Percentiles rank a stretch among this genome's conserved stretches.
Conservation (phyloP, 371 early-diverging fungal genomes). For the Basidiobolus meristosporus region DNA sequence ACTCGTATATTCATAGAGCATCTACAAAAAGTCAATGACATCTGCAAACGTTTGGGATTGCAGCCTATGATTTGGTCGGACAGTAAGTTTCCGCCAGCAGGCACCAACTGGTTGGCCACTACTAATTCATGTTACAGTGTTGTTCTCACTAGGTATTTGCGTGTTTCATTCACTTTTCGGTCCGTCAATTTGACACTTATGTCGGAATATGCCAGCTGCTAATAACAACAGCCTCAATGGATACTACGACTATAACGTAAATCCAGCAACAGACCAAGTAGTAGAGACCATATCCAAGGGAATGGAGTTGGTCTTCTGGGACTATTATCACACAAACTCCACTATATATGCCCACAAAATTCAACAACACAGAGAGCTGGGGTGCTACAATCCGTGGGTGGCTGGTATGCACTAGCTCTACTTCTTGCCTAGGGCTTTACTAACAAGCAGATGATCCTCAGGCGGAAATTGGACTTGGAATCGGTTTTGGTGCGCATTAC, state of each 20-base stretch:
- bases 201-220: slow-evolving; percentile 26
- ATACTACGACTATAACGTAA: slow-evolving; percentile 50
- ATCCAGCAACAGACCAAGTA: slow-evolving; percentile 28
- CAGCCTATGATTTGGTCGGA: slow-evolving; percentile 80
- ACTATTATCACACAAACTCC: slow-evolving; percentile 59
- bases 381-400: slow-evolving; percentile 60
- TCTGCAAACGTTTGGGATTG: slow-evolving; percentile 35
- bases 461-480: slow-evolving; percentile 67
- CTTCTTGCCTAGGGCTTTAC: not conserved
- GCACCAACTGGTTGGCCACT: not conserved
- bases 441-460: slow-evolving; percentile 5
- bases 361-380: slow-evolving; percentile 60
- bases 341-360: slow-evolving; percentile 54
- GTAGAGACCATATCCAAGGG: slow-evolving; percentile 36
- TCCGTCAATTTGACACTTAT: not conserved
- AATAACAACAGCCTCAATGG: slow-evolving; percentile 58
- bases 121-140: slow-evolving; percentile 14
- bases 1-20: slow-evolving; percentile 59
- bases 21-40: slow-evolving; percentile 40
- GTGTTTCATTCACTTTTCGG: not conserved
- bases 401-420: slow-evolving; percentile 18
- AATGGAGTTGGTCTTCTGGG: slow-evolving; percentile 68
- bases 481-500: slow-evolving; percentile 61
- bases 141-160: slow-evolving; percentile 28
- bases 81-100: slow-evolving; percentile 19